These are phyloP conservation scores for Zygosaccharomyces bisporus DNA, from an alignment of 805 yeast species.

Conservation along the genomic window DNA sequence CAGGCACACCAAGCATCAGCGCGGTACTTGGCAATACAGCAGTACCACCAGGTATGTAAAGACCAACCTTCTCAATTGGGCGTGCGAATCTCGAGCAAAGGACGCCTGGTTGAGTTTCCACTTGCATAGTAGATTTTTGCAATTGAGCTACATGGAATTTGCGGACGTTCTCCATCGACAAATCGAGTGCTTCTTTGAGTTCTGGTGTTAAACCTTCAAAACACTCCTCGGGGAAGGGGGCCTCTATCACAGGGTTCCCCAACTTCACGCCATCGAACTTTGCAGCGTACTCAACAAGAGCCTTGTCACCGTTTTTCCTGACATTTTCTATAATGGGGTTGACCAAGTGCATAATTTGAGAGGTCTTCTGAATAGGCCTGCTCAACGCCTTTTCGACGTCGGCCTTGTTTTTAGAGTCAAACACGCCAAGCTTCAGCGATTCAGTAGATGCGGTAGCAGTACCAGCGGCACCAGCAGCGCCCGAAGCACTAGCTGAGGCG, in stretches of 20 bases:
- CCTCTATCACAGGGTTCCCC: constrained; percentile 66
- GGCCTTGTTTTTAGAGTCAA: constrained; percentile 25
- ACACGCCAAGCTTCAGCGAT: constrained; percentile 28
- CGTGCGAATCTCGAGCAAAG: constrained; percentile 90
- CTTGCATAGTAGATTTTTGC: constrained; percentile 65
- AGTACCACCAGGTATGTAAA: constrained; percentile 98
- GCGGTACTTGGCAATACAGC: constrained; percentile 98
- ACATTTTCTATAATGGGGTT: constrained; percentile 84
- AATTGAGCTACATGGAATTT: constrained; percentile 93
- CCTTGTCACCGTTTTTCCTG: constrained; percentile 73
- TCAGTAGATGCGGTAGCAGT: constrained; percentile 19
- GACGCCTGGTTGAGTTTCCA: constrained; percentile 94
- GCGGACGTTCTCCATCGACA: constrained; percentile 82
- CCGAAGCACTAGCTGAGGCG: constrained; percentile 11
- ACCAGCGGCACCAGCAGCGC: constrained; percentile 21
- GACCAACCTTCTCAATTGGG: constrained; percentile 91
- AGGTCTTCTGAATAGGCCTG: constrained; percentile 94
- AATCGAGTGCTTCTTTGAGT: constrained; percentile 79
- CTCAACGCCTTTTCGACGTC: constrained; percentile 62
- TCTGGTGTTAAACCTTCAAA: constrained; percentile 70
- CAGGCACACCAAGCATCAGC: constrained; percentile 97
- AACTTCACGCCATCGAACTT: constrained; percentile 86
- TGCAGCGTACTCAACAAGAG: constrained; percentile 81
- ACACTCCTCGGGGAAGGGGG: constrained; percentile 80
- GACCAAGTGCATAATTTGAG: constrained; percentile 89